These are phyloP conservation scores for Epicoccum sorghinum DNA, from an alignment of 2,329 filamentous ascomycete genomes.

Conservation along the genomic window DNA sequence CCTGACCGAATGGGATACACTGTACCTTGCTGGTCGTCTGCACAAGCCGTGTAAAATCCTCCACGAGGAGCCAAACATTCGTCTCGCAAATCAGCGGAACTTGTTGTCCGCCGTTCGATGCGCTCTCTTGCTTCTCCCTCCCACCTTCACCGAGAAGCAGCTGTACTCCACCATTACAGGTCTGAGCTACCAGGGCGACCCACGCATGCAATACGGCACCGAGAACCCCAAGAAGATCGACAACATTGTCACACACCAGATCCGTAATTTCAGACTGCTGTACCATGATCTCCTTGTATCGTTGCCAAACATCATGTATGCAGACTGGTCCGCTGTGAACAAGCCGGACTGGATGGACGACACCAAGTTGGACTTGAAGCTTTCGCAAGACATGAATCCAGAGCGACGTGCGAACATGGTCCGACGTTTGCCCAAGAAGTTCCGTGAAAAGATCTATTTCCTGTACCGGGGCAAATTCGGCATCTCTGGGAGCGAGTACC, in stretches of 20 bases:
- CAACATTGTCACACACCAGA: slow-evolving; percentile 92
- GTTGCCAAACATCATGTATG: slow-evolving; percentile 84
- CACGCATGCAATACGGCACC: slow-evolving; percentile 88
- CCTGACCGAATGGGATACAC: slow-evolving; percentile 86
- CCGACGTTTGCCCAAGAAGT: slow-evolving; percentile 81
- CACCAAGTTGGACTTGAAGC: slow-evolving; percentile 61
- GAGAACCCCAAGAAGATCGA: slow-evolving; percentile 91
- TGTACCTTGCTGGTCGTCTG: slow-evolving; percentile 94
- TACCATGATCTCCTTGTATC: slow-evolving; percentile 90
- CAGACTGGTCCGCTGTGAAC: slow-evolving; percentile 64
- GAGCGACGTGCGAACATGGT: slow-evolving; percentile 95
- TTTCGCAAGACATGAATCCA: slow-evolving; percentile 92
- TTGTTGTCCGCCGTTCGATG: slow-evolving; percentile 89
- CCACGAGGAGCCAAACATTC: slow-evolving; percentile 88
- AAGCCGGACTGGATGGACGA: slow-evolving; percentile 69
- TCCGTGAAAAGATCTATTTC: slow-evolving; percentile 90
- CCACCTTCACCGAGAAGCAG: slow-evolving; percentile 82
- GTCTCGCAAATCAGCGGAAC: slow-evolving; percentile 95
- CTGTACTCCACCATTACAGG: slow-evolving; percentile 91
- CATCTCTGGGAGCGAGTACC: slow-evolving; percentile 83
- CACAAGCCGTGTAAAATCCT: slow-evolving; percentile 99
- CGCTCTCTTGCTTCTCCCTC: slow-evolving; percentile 83
- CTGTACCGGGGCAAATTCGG: slow-evolving; percentile 90
- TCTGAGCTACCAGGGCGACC: slow-evolving; percentile 92
- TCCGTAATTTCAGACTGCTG: slow-evolving; percentile 87